Evolutionary conservation across 257 asterid genomes (phyloP).

Genomic region (Fraxinus pennsylvanica): DNA sequence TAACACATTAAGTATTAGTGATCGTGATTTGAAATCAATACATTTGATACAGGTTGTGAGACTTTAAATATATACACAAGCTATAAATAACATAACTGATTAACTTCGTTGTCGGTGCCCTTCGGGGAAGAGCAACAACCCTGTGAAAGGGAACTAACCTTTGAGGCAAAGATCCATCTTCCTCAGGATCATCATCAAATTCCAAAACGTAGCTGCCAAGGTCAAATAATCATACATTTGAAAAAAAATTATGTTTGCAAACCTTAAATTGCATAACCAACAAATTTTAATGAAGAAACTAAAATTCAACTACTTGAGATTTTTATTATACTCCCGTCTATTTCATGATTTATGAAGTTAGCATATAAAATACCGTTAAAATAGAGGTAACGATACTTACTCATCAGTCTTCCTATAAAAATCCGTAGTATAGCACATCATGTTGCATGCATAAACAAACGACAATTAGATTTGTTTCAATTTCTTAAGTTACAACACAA

Average conservation of each 20-base stretch:
- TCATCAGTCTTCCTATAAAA: constrained; percentile 83
- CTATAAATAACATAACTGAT: background rate
- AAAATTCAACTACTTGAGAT: background rate
- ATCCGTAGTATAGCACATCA: constrained; percentile 30
- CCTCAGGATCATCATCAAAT: constrained; percentile 86
- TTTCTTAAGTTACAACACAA: background rate
- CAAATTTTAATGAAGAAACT: background rate
- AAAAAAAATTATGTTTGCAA: background rate
- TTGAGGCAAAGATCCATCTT: constrained; percentile 86
- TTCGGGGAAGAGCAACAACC: constrained; percentile 91
- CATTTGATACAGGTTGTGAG: background rate
- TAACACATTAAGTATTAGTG: background rate
- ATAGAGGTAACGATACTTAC: constrained; percentile 51
- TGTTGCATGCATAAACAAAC: constrained; percentile 29
- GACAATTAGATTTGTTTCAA: constrained; percentile 35
- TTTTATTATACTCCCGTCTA: background rate
- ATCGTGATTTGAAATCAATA: background rate
- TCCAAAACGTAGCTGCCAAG: constrained; percentile 73
- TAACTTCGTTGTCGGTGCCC: constrained; percentile 65
- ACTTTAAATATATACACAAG: background rate
- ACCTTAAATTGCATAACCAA: background rate
- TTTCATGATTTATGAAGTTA: background rate
- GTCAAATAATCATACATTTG: constrained; percentile 1
- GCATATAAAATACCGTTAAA: background rate
- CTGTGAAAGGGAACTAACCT: constrained; percentile 80